Evolutionary conservation across 371 early-diverging fungal genomes (phyloP).

Genomic region (Mortierella sp.): DNA sequence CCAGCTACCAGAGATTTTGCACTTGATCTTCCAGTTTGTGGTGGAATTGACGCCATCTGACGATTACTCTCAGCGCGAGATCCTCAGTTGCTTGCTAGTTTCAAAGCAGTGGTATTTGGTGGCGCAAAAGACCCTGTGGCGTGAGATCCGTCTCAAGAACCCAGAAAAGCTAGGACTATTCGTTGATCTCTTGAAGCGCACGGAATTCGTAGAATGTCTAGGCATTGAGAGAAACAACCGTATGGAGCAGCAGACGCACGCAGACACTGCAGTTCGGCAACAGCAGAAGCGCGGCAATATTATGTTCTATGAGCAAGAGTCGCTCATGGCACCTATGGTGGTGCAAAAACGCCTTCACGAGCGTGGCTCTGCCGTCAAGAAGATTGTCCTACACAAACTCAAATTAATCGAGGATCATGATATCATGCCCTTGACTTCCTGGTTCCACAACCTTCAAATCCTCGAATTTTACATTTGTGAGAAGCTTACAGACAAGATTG

Average conservation of each 20-base stretch:
- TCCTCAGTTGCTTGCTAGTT: slow-evolving; percentile 44
- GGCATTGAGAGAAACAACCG: slow-evolving; percentile 29
- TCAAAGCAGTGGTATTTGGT: slow-evolving; percentile 54
- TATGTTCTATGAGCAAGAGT: slow-evolving; percentile 10
- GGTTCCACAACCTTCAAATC: slow-evolving; percentile 50
- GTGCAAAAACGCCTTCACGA: slow-evolving; percentile 48
- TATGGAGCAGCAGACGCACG: not conserved
- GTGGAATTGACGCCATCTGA: slow-evolving; percentile 44
- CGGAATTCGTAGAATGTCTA: slow-evolving; percentile 38
- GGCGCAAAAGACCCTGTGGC: slow-evolving; percentile 55
- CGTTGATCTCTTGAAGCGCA: slow-evolving; percentile 41
- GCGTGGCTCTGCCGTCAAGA: slow-evolving; percentile 38
- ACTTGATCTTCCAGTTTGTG: slow-evolving; percentile 48
- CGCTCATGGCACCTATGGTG: slow-evolving; percentile 26
- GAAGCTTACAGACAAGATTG: slow-evolving; percentile 59
- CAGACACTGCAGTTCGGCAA: not conserved
- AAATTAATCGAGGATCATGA: slow-evolving; percentile 43
- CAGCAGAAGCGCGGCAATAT: not conserved
- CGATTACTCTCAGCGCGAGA: slow-evolving; percentile 51
- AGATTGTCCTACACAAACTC: slow-evolving; percentile 56
- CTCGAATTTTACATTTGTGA: slow-evolving; percentile 68
- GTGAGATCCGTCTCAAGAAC: slow-evolving; percentile 49
- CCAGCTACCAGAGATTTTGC: slow-evolving; percentile 53
- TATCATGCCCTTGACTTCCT: slow-evolving; percentile 40
- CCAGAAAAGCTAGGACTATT: slow-evolving; percentile 29